Conservation (phyloP, 75 land plant species). For the Selaginella tamariscina region DNA sequence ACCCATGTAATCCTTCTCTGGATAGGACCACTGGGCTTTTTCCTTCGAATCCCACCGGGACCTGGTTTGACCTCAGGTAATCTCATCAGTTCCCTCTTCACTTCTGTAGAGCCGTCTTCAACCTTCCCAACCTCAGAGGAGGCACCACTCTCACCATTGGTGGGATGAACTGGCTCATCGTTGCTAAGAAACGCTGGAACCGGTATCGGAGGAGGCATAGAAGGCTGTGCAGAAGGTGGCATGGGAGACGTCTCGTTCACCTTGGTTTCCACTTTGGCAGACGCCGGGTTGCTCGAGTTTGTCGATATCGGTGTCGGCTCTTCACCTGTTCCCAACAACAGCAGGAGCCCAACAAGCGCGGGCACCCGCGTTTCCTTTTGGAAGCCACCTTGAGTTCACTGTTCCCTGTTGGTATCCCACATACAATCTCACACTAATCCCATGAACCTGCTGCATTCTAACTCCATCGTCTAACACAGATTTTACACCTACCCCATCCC, state of each 20-base stretch:
- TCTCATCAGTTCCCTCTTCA: neutral
- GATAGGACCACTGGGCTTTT: neutral
- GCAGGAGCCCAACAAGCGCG: neutral
- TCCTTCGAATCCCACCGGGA: neutral
- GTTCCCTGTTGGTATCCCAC: neutral
- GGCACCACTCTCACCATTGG: neutral
- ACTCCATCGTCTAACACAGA: neutral
- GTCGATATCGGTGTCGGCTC: neutral
- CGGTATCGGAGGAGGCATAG: neutral
- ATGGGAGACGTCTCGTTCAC: neutral
- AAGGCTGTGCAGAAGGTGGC: neutral
- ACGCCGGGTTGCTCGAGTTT: neutral
- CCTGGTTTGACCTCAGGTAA: neutral
- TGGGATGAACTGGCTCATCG: neutral
- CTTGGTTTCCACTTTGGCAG: neutral
- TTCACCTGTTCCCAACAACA: neutral
- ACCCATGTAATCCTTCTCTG: neutral
- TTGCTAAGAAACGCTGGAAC: neutral
- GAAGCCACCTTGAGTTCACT: neutral
- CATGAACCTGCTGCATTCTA: neutral
- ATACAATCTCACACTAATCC: neutral
- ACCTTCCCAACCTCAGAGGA: neutral
- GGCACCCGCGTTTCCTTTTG: neutral
- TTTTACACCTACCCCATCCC: neutral
- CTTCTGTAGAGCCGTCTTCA: neutral